Percentiles rank a stretch among this genome's conserved stretches.
Evolutionary conservation across 768 basidiomycete species (phyloP).

Genomic region (Termitomyces sp.): DNA sequence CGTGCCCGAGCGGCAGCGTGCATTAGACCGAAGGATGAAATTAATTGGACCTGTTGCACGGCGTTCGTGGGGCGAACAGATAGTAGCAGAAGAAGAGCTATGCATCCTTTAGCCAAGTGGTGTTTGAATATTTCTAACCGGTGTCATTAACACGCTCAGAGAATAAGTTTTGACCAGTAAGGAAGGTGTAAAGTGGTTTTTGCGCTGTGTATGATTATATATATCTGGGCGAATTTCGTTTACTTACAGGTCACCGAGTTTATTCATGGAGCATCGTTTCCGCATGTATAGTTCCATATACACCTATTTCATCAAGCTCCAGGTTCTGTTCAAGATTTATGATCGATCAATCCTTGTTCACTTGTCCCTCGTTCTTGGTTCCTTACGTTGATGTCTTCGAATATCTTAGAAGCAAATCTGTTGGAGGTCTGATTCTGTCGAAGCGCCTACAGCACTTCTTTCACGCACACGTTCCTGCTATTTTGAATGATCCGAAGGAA

Average conservation of each 20-base stretch:
- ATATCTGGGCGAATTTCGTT: background rate
- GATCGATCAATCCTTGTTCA: too few relatives aligned
- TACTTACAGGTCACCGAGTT: background rate
- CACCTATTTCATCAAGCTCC: too few relatives aligned
- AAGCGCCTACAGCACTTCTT: background rate
- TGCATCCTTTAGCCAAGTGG: too few relatives aligned
- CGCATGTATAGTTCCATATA: too few relatives aligned
- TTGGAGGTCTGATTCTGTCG: background rate
- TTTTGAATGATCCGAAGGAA: background rate
- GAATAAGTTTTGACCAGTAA: background rate
- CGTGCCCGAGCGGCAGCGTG: constrained; percentile 8
- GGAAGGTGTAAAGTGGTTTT: background rate
- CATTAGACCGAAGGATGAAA: background rate
- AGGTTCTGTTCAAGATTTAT: too few relatives aligned
- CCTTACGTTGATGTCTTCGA: too few relatives aligned
- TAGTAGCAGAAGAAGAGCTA: constrained; percentile 2
- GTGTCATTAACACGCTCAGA: background rate
- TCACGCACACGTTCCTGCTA: background rate
- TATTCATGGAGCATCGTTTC: background rate
- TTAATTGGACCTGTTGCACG: constrained; percentile 4
- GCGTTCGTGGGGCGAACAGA: constrained; percentile 10
- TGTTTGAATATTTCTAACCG: background rate
- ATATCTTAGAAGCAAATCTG: background rate
- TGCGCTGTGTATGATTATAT: background rate
- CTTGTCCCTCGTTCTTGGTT: too few relatives aligned